A percentile compares a stretch with the other conserved stretches of the same genome.
Evolutionary conservation across 768 basidiomycete species (phyloP).

Genomic region (Terana coerulea): DNA sequence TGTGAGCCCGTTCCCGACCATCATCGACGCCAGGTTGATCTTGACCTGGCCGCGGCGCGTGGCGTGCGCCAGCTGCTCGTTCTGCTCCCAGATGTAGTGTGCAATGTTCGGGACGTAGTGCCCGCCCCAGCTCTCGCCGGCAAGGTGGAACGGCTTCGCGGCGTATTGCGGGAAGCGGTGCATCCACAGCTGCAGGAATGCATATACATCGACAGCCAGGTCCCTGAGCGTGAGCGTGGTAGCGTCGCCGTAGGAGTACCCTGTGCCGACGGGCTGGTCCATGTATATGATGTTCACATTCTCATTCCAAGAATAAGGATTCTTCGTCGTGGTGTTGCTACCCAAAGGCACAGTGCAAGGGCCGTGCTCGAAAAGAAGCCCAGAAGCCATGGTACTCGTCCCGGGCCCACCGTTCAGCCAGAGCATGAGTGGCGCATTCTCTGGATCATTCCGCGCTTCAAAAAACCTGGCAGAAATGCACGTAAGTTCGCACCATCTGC

Average conservation of each 20-base stretch:
- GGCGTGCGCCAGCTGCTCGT: slow-evolving; percentile 13
- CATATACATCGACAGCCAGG: slow-evolving; percentile 29
- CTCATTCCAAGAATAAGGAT: slow-evolving; percentile 42
- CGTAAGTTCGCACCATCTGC: background rate
- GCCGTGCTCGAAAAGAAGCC: slow-evolving; percentile 23
- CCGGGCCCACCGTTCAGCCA: slow-evolving; percentile 27
- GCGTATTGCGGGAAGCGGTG: slow-evolving; percentile 29
- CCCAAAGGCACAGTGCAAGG: slow-evolving; percentile 22
- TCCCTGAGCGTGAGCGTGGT: slow-evolving; percentile 24
- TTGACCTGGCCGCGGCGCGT: slow-evolving; percentile 20
- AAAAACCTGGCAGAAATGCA: slow-evolving; percentile 24
- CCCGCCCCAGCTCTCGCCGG: slow-evolving; percentile 28
- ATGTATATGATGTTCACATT: slow-evolving; percentile 31
- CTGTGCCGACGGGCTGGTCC: slow-evolving; percentile 37
- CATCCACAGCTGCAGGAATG: slow-evolving; percentile 31
- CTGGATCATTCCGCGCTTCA: slow-evolving; percentile 22
- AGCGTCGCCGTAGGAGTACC: slow-evolving; percentile 41
- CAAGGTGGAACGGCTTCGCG: slow-evolving; percentile 28
- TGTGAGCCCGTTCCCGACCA: slow-evolving; percentile 47
- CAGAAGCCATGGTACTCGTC: slow-evolving; percentile 16
- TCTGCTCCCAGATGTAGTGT: slow-evolving; percentile 19
- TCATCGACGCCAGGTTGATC: slow-evolving; percentile 41
- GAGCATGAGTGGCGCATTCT: slow-evolving; percentile 23
- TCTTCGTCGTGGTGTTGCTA: slow-evolving; percentile 22
- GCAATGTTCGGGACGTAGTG: slow-evolving; percentile 22